Evolutionary conservation across 2,329 filamentous ascomycete species (phyloP).

Genomic region (Beauveria medogensis): DNA sequence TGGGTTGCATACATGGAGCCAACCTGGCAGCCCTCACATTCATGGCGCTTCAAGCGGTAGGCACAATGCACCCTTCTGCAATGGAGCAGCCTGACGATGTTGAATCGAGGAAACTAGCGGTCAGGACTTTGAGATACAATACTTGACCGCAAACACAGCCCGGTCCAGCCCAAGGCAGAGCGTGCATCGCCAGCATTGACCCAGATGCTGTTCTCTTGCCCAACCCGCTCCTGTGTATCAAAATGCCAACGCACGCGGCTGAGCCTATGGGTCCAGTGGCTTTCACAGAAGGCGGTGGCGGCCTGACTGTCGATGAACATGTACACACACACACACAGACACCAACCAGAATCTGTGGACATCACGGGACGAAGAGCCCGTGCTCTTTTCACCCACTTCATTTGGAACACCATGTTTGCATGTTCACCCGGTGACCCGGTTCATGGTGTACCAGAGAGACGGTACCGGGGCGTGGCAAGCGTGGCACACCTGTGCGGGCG

Average conservation of each 20-base stretch:
- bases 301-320: constrained; percentile 4
- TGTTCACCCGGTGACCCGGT: constrained; percentile 9
- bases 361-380: background rate
- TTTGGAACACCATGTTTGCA: constrained; percentile 7
- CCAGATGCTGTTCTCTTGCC: background rate
- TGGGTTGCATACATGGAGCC: constrained; percentile 2
- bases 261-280: constrained; percentile 3
- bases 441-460: background rate
- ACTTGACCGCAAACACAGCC: constrained; percentile 2
- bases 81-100: background rate
- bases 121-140: constrained; percentile 1
- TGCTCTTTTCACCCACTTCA: background rate
- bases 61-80: background rate
- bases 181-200: background rate
- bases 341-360: background rate
- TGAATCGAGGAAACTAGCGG: constrained; percentile 4
- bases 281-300: constrained; percentile 6
- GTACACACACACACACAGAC: background rate
- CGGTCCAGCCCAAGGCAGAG: constrained; percentile 5
- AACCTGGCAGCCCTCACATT: background rate
- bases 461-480: constrained; percentile 1
- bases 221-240: background rate
- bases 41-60: constrained; percentile 10
- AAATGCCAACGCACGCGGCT: constrained; percentile 7
- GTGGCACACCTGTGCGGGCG: constrained; percentile 5